Percentiles rank a stretch among this genome's conserved stretches.
Evolutionary conservation across 805 yeast genomes (phyloP).

Genomic region (Candida jianshihensis): DNA sequence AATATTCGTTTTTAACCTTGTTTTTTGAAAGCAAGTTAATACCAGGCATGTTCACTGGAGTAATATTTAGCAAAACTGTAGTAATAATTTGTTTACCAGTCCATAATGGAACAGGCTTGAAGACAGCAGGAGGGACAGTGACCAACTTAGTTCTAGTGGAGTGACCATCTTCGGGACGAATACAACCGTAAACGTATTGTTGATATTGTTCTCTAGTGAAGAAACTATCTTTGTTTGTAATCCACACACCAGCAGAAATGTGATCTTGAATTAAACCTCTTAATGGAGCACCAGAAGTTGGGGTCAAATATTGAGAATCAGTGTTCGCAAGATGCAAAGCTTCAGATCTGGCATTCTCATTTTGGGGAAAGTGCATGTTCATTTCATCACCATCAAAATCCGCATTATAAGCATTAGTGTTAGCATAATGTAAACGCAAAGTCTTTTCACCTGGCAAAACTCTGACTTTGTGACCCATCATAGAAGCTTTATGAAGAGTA

Average conservation of each 20-base stretch:
- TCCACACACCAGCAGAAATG: slow-evolving; percentile 98
- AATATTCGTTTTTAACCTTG: slow-evolving; percentile 89
- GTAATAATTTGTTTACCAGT: slow-evolving; percentile 96
- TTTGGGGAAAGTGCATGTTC: slow-evolving; percentile 99
- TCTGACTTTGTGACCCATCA: slow-evolving; percentile 99
- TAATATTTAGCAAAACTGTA: slow-evolving; percentile 83
- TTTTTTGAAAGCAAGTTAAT: slow-evolving; percentile 76
- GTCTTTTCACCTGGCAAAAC: slow-evolving; percentile 98
- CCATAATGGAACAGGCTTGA: slow-evolving; percentile 89
- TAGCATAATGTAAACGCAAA: slow-evolving; percentile 92
- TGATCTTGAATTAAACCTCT: slow-evolving; percentile 99
- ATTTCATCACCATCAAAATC: slow-evolving; percentile 99
- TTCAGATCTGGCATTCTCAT: slow-evolving; percentile 94
- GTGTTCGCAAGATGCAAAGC: slow-evolving; percentile 94
- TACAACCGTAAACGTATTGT: slow-evolving; percentile 87
- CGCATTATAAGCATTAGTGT: slow-evolving; percentile 98
- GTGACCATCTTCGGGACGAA: slow-evolving; percentile 97
- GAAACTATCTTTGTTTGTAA: slow-evolving; percentile 86
- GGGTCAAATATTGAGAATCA: slow-evolving; percentile 94
- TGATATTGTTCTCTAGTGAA: slow-evolving; percentile 90
- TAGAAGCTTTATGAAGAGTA: slow-evolving; percentile 96
- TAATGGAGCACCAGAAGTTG: slow-evolving; percentile 96
- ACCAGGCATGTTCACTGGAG: slow-evolving; percentile 86
- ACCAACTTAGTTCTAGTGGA: slow-evolving; percentile 60
- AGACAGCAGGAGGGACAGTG: slow-evolving; percentile 84